A percentile compares a stretch with the other conserved stretches of the same genome.
These are phyloP conservation scores for Laetiporus sulphureus DNA, from an alignment of 1,284 basidiomycete genomes.

Conservation along the genomic window DNA sequence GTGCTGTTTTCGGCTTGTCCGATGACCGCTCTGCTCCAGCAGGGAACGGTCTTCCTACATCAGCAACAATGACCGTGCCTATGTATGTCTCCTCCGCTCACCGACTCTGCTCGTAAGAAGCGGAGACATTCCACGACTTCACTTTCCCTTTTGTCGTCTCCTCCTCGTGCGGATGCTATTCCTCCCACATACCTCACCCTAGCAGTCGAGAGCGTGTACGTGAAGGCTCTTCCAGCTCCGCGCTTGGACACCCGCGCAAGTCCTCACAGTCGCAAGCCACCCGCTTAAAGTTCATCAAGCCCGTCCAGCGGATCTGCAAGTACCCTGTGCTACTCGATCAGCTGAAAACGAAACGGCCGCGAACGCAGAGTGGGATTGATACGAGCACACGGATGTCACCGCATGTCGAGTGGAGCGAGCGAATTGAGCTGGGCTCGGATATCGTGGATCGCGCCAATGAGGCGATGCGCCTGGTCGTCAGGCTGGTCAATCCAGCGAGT, in stretches of 20 bases:
- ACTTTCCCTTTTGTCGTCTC: slow-evolving; percentile 5
- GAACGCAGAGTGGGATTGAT: slow-evolving; percentile 19
- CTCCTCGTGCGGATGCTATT: background rate
- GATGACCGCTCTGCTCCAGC: too few species aligned
- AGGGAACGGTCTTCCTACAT: too few species aligned
- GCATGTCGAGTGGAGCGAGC: slow-evolving; percentile 10
- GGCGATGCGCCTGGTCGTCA: slow-evolving; percentile 59
- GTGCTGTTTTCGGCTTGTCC: too few species aligned
- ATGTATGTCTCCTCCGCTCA: background rate
- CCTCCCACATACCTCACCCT: too few species aligned
- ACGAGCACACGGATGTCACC: slow-evolving; percentile 2
- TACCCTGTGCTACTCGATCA: slow-evolving; percentile 86
- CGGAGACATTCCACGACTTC: slow-evolving; percentile 19
- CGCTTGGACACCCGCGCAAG: background rate
- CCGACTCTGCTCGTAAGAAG: slow-evolving; percentile 7
- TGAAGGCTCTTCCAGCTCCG: slow-evolving; percentile 6
- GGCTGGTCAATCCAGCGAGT: slow-evolving; percentile 44
- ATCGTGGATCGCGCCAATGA: slow-evolving; percentile 35
- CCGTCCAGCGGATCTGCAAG: slow-evolving; percentile 85
- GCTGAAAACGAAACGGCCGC: slow-evolving; percentile 39
- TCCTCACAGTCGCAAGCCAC: slow-evolving; percentile 13
- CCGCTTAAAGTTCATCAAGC: slow-evolving; percentile 74
- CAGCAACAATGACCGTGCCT: too few species aligned
- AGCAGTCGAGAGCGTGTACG: too few species aligned
- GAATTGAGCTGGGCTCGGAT: slow-evolving; percentile 3